Conservation (phyloP, 2,329 filamentous ascomycete species). For the Nemania sp. region DNA sequence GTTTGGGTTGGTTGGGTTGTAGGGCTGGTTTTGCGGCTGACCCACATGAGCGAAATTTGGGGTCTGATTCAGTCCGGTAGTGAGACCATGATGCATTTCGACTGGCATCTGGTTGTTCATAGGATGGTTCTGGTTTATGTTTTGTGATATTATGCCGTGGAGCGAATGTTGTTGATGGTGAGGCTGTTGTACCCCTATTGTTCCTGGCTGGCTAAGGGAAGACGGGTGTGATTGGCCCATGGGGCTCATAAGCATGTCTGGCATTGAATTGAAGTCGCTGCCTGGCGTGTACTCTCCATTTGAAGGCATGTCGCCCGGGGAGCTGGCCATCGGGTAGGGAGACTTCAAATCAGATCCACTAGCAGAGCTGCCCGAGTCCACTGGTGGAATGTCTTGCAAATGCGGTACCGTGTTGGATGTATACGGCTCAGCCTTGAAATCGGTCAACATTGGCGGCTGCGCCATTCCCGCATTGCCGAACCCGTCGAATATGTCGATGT, state of each 20-base stretch:
- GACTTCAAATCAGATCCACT: conserved; percentile 49
- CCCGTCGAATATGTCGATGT: conserved; percentile 67
- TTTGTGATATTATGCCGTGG: conserved; percentile 35
- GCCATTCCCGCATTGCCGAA: conserved; percentile 66
- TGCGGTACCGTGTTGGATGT: conserved; percentile 43
- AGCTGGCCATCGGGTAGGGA: conserved; percentile 53
- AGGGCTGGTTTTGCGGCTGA: conserved; percentile 39
- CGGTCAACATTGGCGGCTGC: conserved; percentile 52
- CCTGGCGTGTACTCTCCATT: conserved; percentile 53
- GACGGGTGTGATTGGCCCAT: conserved; percentile 45
- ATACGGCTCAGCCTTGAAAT: conserved; percentile 49
- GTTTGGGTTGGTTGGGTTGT: conserved; percentile 31
- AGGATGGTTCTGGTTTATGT: conserved; percentile 40
- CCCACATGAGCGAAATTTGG: conserved; percentile 39
- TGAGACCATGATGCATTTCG: conserved; percentile 37
- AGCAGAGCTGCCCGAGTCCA: conserved; percentile 44
- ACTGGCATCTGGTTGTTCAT: conserved; percentile 42
- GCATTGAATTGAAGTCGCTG: conserved; percentile 52
- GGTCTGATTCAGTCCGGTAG: conserved; percentile 37
- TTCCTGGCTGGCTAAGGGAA: conserved; percentile 38
- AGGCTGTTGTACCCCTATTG: conserved; percentile 38
- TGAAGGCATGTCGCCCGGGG: conserved; percentile 58
- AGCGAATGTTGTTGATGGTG: conserved; percentile 37
- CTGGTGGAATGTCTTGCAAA: conserved; percentile 45
- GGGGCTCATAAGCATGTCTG: conserved; percentile 58